These are phyloP conservation scores for Mucor velutinosus DNA, from an alignment of 371 early-diverging fungal genomes.

Conservation along the genomic window DNA sequence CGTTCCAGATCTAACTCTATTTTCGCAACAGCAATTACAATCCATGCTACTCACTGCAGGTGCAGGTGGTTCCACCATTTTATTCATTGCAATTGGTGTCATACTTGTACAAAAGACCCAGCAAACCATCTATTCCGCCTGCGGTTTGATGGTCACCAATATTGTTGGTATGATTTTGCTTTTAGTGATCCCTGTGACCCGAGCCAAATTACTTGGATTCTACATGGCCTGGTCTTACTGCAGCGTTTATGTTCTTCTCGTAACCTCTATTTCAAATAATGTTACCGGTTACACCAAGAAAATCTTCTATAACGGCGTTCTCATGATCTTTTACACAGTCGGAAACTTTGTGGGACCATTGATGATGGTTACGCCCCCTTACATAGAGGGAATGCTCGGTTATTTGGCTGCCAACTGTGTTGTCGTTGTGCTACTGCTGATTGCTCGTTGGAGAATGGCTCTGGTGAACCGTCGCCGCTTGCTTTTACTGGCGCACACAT, in stretches of 20 bases:
- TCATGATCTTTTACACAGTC: slow-evolving; percentile 33
- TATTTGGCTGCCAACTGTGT: slow-evolving; percentile 26
- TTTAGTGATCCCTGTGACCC: slow-evolving; percentile 29
- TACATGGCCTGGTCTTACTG: slow-evolving; percentile 30
- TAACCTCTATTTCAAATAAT: slow-evolving; percentile 30
- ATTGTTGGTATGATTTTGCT: slow-evolving; percentile 38
- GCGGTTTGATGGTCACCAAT: slow-evolving; percentile 27
- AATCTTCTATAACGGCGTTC: slow-evolving; percentile 33
- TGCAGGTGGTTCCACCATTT: slow-evolving; percentile 31
- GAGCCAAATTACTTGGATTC: slow-evolving; percentile 32
- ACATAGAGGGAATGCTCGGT: slow-evolving; percentile 29
- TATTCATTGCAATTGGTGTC: slow-evolving; percentile 30
- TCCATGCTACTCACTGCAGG: slow-evolving; percentile 32
- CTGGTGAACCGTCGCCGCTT: slow-evolving; percentile 27
- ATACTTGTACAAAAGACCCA: slow-evolving; percentile 16
- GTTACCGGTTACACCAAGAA: slow-evolving; percentile 41
- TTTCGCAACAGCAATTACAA: slow-evolving; percentile 26
- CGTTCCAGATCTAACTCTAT: neutral
- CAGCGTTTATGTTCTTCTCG: slow-evolving; percentile 25
- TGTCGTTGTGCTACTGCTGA: slow-evolving; percentile 17
- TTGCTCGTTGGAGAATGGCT: slow-evolving; percentile 29
- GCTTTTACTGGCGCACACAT: slow-evolving; percentile 20
- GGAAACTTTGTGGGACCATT: slow-evolving; percentile 41
- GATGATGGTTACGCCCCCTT: slow-evolving; percentile 31
- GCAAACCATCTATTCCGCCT: slow-evolving; percentile 29